Conservation (phyloP, 1,139 yeast species). For the Nakaseomyces glabratus region DNA sequence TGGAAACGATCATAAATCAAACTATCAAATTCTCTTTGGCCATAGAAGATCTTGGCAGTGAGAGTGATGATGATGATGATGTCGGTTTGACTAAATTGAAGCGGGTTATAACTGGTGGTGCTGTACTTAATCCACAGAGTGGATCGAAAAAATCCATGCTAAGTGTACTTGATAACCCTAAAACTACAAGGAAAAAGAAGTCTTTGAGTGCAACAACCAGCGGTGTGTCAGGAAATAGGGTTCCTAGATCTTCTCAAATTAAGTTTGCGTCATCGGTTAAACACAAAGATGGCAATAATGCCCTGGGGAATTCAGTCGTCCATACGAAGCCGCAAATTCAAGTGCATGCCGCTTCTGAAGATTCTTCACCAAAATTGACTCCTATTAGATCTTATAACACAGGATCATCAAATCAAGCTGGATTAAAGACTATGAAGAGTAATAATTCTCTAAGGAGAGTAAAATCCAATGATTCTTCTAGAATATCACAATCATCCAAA, state of each 20-base stretch:
- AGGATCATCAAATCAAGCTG: constrained; percentile 8
- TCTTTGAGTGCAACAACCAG: neutral
- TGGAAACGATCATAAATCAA: constrained; percentile 17
- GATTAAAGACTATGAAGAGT: constrained; percentile 5
- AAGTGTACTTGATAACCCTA: constrained; percentile 13
- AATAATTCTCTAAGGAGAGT: constrained; percentile 9
- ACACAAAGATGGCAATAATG: constrained; percentile 14
- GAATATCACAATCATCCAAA: neutral
- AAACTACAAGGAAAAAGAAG: constrained; percentile 1
- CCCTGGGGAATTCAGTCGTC: constrained; percentile 13
- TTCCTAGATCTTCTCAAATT: constrained; percentile 11
- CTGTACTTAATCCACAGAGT: constrained; percentile 8
- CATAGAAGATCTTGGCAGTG: constrained; percentile 15
- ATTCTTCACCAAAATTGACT: constrained; percentile 4
- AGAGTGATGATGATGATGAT: constrained; percentile 7
- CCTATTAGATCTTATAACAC: constrained; percentile 9
- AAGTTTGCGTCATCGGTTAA: constrained; percentile 20
- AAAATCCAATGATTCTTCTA: constrained; percentile 15
- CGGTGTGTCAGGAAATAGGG: neutral
- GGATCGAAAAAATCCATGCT: constrained; percentile 19
- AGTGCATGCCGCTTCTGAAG: constrained; percentile 5
- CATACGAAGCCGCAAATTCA: constrained; percentile 4
- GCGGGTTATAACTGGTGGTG: constrained; percentile 20
- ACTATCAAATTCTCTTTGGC: constrained; percentile 20
- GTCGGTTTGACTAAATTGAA: constrained; percentile 12